Conservation (phyloP, 2,329 filamentous ascomycete genomes). For the Xylariaceae sp. region DNA sequence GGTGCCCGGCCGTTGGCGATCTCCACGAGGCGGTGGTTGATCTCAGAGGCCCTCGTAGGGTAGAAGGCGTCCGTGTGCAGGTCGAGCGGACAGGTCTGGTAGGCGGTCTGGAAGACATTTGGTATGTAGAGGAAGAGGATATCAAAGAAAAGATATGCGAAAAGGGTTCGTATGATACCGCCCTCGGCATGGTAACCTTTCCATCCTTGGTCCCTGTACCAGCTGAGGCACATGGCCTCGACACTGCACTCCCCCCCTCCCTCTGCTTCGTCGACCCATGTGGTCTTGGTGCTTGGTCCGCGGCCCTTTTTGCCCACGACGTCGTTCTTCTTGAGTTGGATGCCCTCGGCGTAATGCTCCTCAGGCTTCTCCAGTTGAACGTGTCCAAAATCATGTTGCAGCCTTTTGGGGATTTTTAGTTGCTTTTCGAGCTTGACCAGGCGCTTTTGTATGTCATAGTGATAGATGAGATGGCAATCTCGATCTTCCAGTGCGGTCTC, state of each 20-base stretch:
- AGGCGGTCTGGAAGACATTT: conserved; percentile 94
- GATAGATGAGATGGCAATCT: conserved; percentile 84
- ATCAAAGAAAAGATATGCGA: conserved; percentile 87
- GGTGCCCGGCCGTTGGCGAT: conserved; percentile 77
- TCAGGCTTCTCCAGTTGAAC: conserved; percentile 68
- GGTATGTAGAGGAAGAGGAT: conserved; percentile 88
- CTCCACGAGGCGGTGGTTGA: conserved; percentile 77
- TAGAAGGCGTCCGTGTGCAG: conserved; percentile 92
- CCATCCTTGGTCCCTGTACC: conserved; percentile 78
- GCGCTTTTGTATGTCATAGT: conserved; percentile 90
- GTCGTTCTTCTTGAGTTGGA: conserved; percentile 62
- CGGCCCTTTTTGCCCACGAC: conserved; percentile 29
- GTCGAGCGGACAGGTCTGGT: conserved; percentile 89
- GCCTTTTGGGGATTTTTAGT: conserved; percentile 71
- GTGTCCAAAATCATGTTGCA: conserved; percentile 90
- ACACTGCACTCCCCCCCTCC: conserved; percentile 71
- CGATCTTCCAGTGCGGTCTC: conserved; percentile 80
- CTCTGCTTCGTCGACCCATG: conserved; percentile 77
- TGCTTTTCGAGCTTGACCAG: conserved; percentile 84
- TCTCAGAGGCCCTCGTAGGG: conserved; percentile 74
- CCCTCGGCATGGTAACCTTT: conserved; percentile 94
- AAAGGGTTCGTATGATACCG: conserved; percentile 84
- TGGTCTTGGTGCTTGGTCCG: conserved; percentile 59
- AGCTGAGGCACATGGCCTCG: conserved; percentile 86
- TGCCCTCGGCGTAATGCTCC: conserved; percentile 68